These are phyloP conservation scores for Kodamaea arcana DNA, from an alignment of 1,139 yeast species.

Conservation along the genomic window DNA sequence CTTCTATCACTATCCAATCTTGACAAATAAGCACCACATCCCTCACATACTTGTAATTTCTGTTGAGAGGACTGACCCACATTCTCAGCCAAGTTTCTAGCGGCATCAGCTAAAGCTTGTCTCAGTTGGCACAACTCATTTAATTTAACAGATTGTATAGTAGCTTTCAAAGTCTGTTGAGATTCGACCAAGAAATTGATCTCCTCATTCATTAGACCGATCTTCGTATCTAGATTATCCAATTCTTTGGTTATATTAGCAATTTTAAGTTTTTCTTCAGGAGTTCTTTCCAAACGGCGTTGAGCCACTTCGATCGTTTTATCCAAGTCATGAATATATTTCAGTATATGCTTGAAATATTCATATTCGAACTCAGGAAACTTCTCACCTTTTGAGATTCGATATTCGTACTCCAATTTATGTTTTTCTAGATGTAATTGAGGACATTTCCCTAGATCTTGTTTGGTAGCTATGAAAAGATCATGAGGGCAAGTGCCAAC, in stretches of 20 bases:
- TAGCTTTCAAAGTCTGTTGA: constrained; percentile 50
- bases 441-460: constrained; percentile 79
- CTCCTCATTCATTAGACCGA: constrained; percentile 71
- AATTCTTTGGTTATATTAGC: constrained; percentile 60
- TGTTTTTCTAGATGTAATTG: constrained; percentile 72
- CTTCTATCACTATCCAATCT: constrained; percentile 85
- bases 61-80: constrained; percentile 88
- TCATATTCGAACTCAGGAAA: constrained; percentile 73
- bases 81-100: constrained; percentile 62
- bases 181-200: constrained; percentile 51
- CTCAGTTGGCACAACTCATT: constrained; percentile 45
- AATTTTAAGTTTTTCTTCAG: constrained; percentile 69
- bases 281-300: constrained; percentile 67
- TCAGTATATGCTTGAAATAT: constrained; percentile 51
- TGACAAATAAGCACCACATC: constrained; percentile 88
- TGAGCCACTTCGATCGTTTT: constrained; percentile 62
- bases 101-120: constrained; percentile 47
- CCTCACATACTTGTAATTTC: constrained; percentile 83
- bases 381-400: constrained; percentile 48
- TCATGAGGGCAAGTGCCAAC: constrained; percentile 92
- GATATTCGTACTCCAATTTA: constrained; percentile 65
- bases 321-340: constrained; percentile 64
- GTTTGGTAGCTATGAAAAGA: constrained; percentile 76
- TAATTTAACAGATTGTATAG: constrained; percentile 44
- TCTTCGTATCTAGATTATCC: constrained; percentile 60